Evolutionary conservation across 352 stramenopile genomes (phyloP).

Genomic region (Globisporangium cederbergense): DNA sequence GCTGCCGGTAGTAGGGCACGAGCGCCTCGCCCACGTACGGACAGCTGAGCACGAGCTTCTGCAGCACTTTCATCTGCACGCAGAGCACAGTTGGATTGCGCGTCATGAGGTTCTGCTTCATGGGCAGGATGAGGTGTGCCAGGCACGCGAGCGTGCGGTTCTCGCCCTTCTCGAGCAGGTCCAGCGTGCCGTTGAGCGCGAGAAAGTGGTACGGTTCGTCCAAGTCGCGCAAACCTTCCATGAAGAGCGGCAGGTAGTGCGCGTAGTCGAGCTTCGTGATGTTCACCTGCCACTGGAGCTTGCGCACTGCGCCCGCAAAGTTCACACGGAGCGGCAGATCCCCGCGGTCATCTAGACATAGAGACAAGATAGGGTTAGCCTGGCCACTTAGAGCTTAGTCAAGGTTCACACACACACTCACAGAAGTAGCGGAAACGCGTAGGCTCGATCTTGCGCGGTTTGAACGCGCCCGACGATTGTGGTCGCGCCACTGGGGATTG

Average conservation of each 20-base stretch:
- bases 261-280: constrained; percentile 74
- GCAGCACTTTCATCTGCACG: constrained; percentile 73
- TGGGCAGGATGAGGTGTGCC: constrained; percentile 50
- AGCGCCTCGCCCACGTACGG: constrained; percentile 84
- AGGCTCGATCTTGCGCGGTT: constrained; percentile 59
- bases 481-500: constrained; percentile 29
- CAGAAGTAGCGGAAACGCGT: constrained; percentile 85
- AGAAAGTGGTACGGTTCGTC: constrained; percentile 86
- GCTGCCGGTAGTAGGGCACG: constrained; percentile 90
- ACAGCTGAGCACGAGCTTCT: constrained; percentile 65
- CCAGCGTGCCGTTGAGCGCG: constrained; percentile 66
- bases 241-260: constrained; percentile 91
- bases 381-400: background rate
- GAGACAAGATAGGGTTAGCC: background rate
- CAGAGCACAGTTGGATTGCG: constrained; percentile 69
- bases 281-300: constrained; percentile 69
- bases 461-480: constrained; percentile 53
- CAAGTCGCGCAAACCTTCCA: constrained; percentile 88
- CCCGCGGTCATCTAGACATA: constrained; percentile 51
- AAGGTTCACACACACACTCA: constrained; percentile 22
- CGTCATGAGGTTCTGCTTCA: constrained; percentile 88
- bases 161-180: constrained; percentile 79
- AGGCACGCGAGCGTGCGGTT: constrained; percentile 59
- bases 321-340: constrained; percentile 73
- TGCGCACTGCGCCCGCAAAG: constrained; percentile 70